A percentile compares a stretch with the other conserved stretches of the same genome.
These are phyloP conservation scores for Diaporthe vaccinii DNA, from an alignment of 2,329 filamentous ascomycete species.

Conservation along the genomic window DNA sequence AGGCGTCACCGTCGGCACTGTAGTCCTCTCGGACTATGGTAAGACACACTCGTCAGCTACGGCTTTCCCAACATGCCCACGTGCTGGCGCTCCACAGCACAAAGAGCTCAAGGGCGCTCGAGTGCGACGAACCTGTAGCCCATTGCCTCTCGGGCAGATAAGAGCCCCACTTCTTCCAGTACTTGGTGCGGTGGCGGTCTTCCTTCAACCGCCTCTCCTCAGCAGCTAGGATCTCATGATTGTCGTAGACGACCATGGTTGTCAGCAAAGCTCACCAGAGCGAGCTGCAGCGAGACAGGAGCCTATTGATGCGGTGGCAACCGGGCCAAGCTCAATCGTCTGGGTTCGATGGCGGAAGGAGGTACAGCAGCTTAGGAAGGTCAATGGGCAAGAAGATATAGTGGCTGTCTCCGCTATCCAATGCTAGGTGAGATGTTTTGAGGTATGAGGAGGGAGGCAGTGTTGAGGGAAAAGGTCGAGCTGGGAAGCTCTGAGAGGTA, in stretches of 20 bases:
- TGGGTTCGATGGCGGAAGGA: neutral
- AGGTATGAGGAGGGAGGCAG: conserved; percentile 16
- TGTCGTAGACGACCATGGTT: conserved; percentile 90
- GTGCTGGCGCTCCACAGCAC: conserved; percentile 36
- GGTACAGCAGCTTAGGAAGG: neutral
- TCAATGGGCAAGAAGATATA: neutral
- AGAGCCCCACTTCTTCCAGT: conserved; percentile 99
- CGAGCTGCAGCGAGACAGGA: neutral
- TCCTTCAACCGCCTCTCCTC: conserved; percentile 93
- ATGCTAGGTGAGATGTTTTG: conserved; percentile 7
- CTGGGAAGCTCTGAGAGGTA: conserved; percentile 16
- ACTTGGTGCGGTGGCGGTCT: conserved; percentile 85
- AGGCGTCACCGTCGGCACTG: conserved; percentile 88
- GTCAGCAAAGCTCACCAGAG: conserved; percentile 22
- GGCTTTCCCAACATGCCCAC: neutral
- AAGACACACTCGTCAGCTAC: conserved; percentile 42
- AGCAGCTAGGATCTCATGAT: conserved; percentile 87
- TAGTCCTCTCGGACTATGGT: conserved; percentile 89
- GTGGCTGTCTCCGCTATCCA: conserved; percentile 1
- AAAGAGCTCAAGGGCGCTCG: conserved; percentile 37
- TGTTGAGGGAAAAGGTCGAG: conserved; percentile 11
- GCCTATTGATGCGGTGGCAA: neutral
- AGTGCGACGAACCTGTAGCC: conserved; percentile 79
- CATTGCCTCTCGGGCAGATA: conserved; percentile 96
- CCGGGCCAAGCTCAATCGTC: neutral